These are phyloP conservation scores for Trichoderma erinaceum DNA, from an alignment of 495 filamentous ascomycete species.

Conservation along the genomic window DNA sequence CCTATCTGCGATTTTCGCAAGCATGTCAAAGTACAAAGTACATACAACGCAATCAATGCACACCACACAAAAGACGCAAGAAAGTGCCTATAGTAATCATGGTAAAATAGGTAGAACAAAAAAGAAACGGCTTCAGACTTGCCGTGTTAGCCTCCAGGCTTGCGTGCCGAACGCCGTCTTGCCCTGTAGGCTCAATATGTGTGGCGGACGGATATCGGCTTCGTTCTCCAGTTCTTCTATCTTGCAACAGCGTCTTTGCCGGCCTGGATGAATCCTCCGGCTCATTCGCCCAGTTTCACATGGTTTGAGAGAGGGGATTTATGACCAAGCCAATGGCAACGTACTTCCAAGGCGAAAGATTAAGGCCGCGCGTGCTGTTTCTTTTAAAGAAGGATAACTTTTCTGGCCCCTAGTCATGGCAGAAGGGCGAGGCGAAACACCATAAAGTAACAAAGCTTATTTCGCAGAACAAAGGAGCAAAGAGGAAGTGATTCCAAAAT, in stretches of 20 bases:
- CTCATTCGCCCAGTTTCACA: neutral
- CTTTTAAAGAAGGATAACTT: neutral
- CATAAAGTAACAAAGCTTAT: neutral
- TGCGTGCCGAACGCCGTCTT: slow-evolving; percentile 7
- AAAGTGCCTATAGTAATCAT: too few species aligned
- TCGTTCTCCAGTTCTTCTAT: neutral
- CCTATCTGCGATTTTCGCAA: too few species aligned
- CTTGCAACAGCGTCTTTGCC: neutral
- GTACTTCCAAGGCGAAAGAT: too few species aligned
- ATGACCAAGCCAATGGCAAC: neutral
- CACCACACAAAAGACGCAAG: neutral
- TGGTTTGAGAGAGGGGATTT: neutral
- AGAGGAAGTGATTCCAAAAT: neutral
- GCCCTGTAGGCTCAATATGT: neutral
- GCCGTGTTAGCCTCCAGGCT: neutral
- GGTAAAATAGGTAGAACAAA: neutral
- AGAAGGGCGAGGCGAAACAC: neutral
- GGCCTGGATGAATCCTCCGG: slow-evolving; percentile 5
- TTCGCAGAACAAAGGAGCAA: neutral
- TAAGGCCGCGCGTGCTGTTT: neutral
- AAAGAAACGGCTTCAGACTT: neutral
- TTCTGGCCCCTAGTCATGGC: neutral
- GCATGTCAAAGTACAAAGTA: too few species aligned
- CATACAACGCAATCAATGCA: neutral
- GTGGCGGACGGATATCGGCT: neutral